Evolutionary conservation across 768 basidiomycete genomes (phyloP).

Genomic region (Mycena maculata): DNA sequence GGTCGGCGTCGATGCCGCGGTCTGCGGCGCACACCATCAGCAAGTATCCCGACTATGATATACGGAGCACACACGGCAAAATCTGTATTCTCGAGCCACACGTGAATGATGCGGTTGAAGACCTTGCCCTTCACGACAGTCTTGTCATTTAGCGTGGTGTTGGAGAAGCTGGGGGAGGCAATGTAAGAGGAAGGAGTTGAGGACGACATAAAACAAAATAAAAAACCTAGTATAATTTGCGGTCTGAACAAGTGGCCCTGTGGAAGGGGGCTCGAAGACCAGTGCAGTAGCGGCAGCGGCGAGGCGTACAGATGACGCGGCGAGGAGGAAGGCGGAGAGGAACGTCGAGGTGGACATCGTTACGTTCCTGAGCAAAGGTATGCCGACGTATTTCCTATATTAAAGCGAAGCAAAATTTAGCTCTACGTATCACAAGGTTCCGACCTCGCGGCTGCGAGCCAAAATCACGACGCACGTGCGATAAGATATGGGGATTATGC

Average conservation of each 20-base stretch:
- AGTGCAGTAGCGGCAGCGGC: slow-evolving; percentile 1
- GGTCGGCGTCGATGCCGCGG: slow-evolving; percentile 32
- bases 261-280: slow-evolving; percentile 12
- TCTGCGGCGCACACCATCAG: neutral
- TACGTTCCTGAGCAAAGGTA: too few species aligned
- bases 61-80: slow-evolving; percentile 47
- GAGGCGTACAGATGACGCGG: neutral
- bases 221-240: slow-evolving; percentile 55
- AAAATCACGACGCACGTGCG: too few species aligned
- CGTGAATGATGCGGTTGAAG: slow-evolving; percentile 62
- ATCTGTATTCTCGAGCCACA: slow-evolving; percentile 78
- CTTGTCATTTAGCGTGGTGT: slow-evolving; percentile 54
- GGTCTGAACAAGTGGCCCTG: slow-evolving; percentile 31
- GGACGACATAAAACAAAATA: too few species aligned
- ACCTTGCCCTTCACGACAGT: slow-evolving; percentile 53
- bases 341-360: too few species aligned
- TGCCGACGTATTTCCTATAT: too few species aligned
- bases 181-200: too few species aligned
- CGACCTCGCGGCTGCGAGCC: too few species aligned
- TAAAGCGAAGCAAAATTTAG: too few species aligned
- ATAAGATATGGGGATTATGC: too few species aligned
- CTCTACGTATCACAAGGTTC: too few species aligned
- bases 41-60: slow-evolving; percentile 12
- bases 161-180: too few species aligned
- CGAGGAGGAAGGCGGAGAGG: slow-evolving; percentile 4